phyloP scores from a whole-genome alignment of 352 stramenopile species.

The Phytophthora fragariae region DNA sequence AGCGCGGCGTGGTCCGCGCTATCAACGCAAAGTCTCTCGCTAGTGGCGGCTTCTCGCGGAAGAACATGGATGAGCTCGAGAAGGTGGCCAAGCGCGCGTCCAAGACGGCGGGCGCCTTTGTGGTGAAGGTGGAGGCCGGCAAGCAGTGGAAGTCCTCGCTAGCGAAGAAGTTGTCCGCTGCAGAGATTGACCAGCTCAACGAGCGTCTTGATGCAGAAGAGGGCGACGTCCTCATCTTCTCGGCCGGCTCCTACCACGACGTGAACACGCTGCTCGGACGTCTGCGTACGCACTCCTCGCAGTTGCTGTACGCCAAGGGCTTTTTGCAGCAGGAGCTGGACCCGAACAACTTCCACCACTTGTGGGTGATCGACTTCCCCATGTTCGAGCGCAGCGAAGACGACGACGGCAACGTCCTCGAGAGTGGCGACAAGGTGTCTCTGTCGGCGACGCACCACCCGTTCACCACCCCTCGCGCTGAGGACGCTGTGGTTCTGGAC shows the following conservation, averaged over 20 bases:
- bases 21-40: slow-evolving; percentile 79
- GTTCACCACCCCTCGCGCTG: slow-evolving; percentile 78
- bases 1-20: slow-evolving; percentile 56
- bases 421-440: slow-evolving; percentile 41
- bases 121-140: slow-evolving; percentile 66
- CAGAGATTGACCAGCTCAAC: slow-evolving; percentile 60
- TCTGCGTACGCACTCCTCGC: slow-evolving; percentile 69
- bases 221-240: slow-evolving; percentile 77
- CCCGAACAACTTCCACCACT: slow-evolving; percentile 74
- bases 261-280: slow-evolving; percentile 70
- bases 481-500: slow-evolving; percentile 54
- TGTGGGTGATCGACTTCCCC: slow-evolving; percentile 90
- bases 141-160: slow-evolving; percentile 82
- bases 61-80: slow-evolving; percentile 74
- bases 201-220: slow-evolving; percentile 58
- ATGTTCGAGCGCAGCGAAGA: slow-evolving; percentile 87
- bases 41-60: slow-evolving; percentile 68
- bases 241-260: slow-evolving; percentile 60
- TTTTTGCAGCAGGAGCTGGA: slow-evolving; percentile 69
- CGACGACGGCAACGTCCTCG: slow-evolving; percentile 41
- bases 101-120: slow-evolving; percentile 44
- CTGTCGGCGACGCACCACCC: slow-evolving; percentile 88
- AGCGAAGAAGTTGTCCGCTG: slow-evolving; percentile 60
- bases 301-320: slow-evolving; percentile 67
- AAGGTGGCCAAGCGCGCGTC: slow-evolving; percentile 58